Conservation (phyloP, 2,329 filamentous ascomycete genomes). For the Domatiomyces globalis region DNA sequence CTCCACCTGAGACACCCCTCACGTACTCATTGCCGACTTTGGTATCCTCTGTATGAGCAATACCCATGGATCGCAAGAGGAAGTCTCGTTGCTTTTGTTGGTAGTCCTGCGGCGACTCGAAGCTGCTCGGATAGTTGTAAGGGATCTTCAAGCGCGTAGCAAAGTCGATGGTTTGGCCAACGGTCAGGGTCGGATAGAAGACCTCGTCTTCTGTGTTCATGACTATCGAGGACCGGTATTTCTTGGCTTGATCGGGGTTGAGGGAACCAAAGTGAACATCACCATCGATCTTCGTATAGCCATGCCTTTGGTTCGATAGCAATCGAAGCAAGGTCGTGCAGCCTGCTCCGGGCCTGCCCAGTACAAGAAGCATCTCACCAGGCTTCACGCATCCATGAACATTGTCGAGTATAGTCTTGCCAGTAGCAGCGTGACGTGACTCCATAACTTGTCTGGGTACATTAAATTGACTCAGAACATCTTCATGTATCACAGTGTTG, state of each 20-base stretch:
- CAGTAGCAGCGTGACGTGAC: constrained; percentile 23
- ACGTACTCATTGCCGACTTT: constrained; percentile 63
- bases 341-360: constrained; percentile 54
- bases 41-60: constrained; percentile 57
- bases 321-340: constrained; percentile 60
- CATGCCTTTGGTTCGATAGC: constrained; percentile 48
- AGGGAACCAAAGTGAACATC: constrained; percentile 43
- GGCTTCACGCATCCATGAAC: constrained; percentile 56
- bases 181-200: constrained; percentile 65
- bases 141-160: constrained; percentile 44
- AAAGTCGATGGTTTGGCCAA: constrained; percentile 60
- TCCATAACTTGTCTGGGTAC: constrained; percentile 41
- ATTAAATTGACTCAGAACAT: constrained; percentile 47
- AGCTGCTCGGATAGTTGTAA: neutral
- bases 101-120: constrained; percentile 46
- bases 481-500: constrained; percentile 51
- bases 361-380: constrained; percentile 57
- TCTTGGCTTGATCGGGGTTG: constrained; percentile 37
- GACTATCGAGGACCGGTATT: constrained; percentile 36
- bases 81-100: constrained; percentile 50
- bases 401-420: constrained; percentile 45
- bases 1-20: constrained; percentile 56
- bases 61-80: constrained; percentile 57
- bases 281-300: constrained; percentile 45
- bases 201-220: constrained; percentile 69